Base-by-base conservation (phyloP, 2,329 filamentous ascomycete genomes). In the Colletotrichum sp. region DNA sequence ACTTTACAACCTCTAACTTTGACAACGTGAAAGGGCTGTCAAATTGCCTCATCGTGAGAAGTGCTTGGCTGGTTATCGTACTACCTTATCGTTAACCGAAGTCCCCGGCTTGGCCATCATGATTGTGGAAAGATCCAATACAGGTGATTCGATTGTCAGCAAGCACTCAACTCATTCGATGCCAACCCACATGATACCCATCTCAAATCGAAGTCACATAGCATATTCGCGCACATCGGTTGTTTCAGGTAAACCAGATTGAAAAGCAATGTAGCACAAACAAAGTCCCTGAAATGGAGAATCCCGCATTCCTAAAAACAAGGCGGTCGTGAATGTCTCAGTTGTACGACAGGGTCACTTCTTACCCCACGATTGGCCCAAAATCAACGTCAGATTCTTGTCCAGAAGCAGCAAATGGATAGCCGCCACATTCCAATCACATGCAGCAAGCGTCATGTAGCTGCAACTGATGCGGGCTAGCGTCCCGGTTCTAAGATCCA, bases 381-480 rank as follows among this genome's bases (percentile, higher is more conserved):
- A 12, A 61, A n/a, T 12, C 27, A 52, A 32, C 10, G 67, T 70
- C 66, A 70, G 56, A 22, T 39, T 52, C 60, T 10, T 30, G 25
- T 32, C 16, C 16, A 32, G 9, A 43, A 8, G 16, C 56, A 70
- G 36, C 56, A 70, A 70, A 70, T 70, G 56, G 58, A 8, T n/a
- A 48, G 18, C 18, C 67, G 56, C 67, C 67, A 70, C 67, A 70
- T 70, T 34, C 56, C 27, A n/a, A 70, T 62, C 18, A 34, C 56
- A 62, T 70, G 67, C 67, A 62, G 56, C 67, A 25, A 15, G 27
- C 32, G 22, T 12, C 32, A 39, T 69, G 32, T 55, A 22, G 52
- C 22, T 39, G 39, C n/a, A 8, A 25, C 36, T 22, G 1, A 30
- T 48, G 43, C 15, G 18, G 67, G 67, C 7, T 70, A 70, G 67